A percentile compares a stretch with the other conserved stretches of the same genome.
Conservation (phyloP, 2,329 filamentous ascomycete species). For the Pleoardoris graminearum region DNA sequence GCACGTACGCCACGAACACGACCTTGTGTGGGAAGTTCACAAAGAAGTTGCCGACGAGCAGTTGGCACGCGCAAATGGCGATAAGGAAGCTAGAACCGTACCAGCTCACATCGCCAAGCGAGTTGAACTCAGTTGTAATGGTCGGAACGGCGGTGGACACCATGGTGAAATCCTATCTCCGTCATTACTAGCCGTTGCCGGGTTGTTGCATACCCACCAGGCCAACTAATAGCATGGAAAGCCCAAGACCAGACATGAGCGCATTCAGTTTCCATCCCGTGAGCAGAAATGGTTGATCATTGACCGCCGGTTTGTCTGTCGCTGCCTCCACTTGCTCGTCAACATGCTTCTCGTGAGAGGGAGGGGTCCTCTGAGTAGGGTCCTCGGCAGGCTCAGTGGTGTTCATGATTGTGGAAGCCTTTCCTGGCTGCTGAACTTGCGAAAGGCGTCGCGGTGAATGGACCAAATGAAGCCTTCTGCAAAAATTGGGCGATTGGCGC, state of each 20-base stretch:
- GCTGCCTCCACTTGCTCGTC: not conserved
- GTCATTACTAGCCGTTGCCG: not conserved
- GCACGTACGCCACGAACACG: slow-evolving; percentile 18
- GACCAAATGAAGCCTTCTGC: not conserved
- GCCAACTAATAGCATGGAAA: not conserved
- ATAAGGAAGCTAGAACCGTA: slow-evolving; percentile 18
- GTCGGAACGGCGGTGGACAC: slow-evolving; percentile 17
- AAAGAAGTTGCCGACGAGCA: slow-evolving; percentile 18
- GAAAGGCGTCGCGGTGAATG: not conserved
- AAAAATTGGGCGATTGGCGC: not conserved
- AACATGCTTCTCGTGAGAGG: not conserved
- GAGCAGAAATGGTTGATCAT: not conserved
- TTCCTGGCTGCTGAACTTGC: not conserved
- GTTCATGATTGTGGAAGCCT: not conserved
- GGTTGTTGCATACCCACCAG: not conserved
- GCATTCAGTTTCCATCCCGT: not conserved
- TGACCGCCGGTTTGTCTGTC: not conserved
- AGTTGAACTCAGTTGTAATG: slow-evolving; percentile 19
- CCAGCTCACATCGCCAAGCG: slow-evolving; percentile 17
- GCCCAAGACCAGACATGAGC: not conserved
- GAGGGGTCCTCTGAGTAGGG: not conserved
- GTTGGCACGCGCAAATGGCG: slow-evolving; percentile 16
- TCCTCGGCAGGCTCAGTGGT: not conserved
- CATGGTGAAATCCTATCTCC: slow-evolving; percentile 10
- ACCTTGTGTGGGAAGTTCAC: slow-evolving; percentile 22